Conservation (phyloP, 2,329 filamentous ascomycete species). For the Cylindrodendrum hubeiense region DNA sequence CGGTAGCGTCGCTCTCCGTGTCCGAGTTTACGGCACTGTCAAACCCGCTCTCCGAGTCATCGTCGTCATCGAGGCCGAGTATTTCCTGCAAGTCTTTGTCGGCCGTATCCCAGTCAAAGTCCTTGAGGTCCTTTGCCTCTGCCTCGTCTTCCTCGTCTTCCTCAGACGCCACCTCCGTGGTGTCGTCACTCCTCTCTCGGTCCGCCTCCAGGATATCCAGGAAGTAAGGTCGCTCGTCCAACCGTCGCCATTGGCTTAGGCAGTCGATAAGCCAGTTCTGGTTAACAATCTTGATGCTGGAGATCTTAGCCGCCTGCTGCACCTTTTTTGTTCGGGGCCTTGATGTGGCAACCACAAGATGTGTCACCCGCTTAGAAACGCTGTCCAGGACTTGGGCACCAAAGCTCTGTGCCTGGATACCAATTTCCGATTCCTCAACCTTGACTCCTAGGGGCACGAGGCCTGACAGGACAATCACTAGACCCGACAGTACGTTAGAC, state of each 20-base stretch:
- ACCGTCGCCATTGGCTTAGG: slow-evolving; percentile 83
- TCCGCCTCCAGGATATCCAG: slow-evolving; percentile 81
- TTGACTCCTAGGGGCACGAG: slow-evolving; percentile 87
- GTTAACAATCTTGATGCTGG: slow-evolving; percentile 90
- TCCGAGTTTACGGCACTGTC: slow-evolving; percentile 43
- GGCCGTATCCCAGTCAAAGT: slow-evolving; percentile 72
- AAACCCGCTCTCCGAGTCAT: slow-evolving; percentile 51
- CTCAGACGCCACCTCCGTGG: slow-evolving; percentile 48
- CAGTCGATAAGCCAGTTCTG: slow-evolving; percentile 91
- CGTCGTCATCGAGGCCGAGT: slow-evolving; percentile 67
- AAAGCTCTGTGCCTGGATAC: slow-evolving; percentile 87
- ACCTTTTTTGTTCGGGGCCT: slow-evolving; percentile 91
- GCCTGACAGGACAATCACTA: slow-evolving; percentile 88
- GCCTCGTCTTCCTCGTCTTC: slow-evolving; percentile 48
- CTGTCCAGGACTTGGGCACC: slow-evolving; percentile 74
- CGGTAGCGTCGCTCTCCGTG: slow-evolving; percentile 45
- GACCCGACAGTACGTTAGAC: slow-evolving; percentile 77
- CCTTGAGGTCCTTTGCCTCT: slow-evolving; percentile 60
- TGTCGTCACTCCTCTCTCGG: slow-evolving; percentile 54
- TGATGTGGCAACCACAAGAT: slow-evolving; percentile 78
- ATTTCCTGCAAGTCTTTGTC: slow-evolving; percentile 84
- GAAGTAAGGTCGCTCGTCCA: slow-evolving; percentile 85
- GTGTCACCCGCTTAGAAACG: slow-evolving; percentile 75
- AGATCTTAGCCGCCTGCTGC: slow-evolving; percentile 82
- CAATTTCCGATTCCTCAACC: slow-evolving; percentile 85